Percentiles rank a stretch among this genome's conserved stretches.
Conservation (phyloP, 768 basidiomycete species). For the Mycena galericulata region DNA sequence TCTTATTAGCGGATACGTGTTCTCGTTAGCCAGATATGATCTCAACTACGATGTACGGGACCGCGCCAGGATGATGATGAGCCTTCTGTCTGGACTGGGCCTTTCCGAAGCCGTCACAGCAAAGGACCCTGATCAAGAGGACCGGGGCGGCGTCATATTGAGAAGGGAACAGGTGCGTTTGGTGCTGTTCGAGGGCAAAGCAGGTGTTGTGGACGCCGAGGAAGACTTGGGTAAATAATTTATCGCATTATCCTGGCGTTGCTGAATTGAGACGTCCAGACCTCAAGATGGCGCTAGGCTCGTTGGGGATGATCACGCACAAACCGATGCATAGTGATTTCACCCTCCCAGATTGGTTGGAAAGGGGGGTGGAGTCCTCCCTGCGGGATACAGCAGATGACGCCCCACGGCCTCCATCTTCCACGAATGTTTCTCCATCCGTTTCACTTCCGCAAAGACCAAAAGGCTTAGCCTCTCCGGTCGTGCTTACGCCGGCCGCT, state of each 20-base stretch:
- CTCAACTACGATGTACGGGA: conserved; percentile 91
- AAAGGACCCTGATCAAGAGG: conserved; percentile 54
- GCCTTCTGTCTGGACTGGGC: conserved; percentile 70
- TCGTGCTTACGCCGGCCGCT: conserved; percentile 69
- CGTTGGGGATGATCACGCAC: conserved; percentile 71
- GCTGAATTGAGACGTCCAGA: conserved; percentile 47
- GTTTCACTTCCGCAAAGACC: conserved; percentile 42
- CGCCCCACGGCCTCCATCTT: conserved; percentile 46
- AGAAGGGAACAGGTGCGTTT: conserved; percentile 84
- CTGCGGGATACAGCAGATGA: conserved; percentile 80
- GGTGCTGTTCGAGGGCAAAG: conserved; percentile 85
- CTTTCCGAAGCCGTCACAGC: conserved; percentile 45
- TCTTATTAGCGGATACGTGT: conserved; percentile 77
- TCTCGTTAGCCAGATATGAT: conserved; percentile 91
- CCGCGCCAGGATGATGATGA: conserved; percentile 82
- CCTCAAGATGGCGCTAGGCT: conserved; percentile 64
- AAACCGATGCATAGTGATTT: conserved; percentile 64
- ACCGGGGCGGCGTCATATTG: conserved; percentile 79
- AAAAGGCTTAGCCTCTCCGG: conserved; percentile 54
- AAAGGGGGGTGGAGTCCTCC: conserved; percentile 82
- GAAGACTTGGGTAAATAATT: conserved; percentile 44
- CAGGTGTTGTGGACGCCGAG: conserved; percentile 56
- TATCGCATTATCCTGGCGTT: conserved; percentile 17
- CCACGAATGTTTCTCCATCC: conserved; percentile 54
- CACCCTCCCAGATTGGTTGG: conserved; percentile 86